phyloP scores from a whole-genome alignment of 2,329 filamentous ascomycete species.

The Bipolaris victoriae region DNA sequence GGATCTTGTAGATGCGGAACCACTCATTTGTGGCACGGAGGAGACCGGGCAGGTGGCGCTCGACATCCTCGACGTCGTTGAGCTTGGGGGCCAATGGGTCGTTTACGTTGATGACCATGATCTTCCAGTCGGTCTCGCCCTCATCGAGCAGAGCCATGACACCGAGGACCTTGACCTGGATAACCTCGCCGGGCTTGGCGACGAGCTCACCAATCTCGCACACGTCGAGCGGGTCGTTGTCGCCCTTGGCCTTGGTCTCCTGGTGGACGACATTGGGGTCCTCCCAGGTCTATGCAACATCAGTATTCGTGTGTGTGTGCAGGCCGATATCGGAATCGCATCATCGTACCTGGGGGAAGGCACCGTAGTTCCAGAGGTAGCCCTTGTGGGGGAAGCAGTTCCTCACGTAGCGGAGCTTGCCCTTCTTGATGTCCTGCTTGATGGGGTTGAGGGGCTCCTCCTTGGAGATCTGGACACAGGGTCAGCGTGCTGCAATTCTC shows the following conservation, averaged over 20 bases:
- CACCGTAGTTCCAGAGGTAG: constrained; percentile 99
- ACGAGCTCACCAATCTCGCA: constrained; percentile 99
- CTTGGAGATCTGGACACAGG: constrained; percentile 81
- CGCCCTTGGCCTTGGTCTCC: constrained; percentile 99
- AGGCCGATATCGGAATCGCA: constrained; percentile 38
- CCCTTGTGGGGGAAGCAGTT: constrained; percentile 99
- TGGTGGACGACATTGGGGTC: constrained; percentile 95
- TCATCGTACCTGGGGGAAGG: constrained; percentile 86
- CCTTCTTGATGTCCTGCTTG: constrained; percentile 99
- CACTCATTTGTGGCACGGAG: constrained; percentile 98
- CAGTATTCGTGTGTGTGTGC: constrained; percentile 26
- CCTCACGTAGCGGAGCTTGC: constrained; percentile 98
- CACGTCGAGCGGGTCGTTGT: constrained; percentile 98
- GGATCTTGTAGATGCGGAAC: constrained; percentile 99
- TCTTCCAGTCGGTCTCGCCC: constrained; percentile 99
- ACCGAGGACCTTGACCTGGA: constrained; percentile 99
- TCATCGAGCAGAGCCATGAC: constrained; percentile 99
- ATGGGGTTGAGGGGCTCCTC: constrained; percentile 98
- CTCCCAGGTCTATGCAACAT: constrained; percentile 83
- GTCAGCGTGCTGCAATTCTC: constrained; percentile 26
- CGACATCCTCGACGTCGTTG: constrained; percentile 98
- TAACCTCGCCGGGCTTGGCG: constrained; percentile 93
- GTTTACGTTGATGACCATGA: constrained; percentile 98
- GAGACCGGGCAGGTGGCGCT: constrained; percentile 95
- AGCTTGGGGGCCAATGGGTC: constrained; percentile 95